Conservation (phyloP, 2,329 filamentous ascomycete genomes). For the Sporothrix mexicana region DNA sequence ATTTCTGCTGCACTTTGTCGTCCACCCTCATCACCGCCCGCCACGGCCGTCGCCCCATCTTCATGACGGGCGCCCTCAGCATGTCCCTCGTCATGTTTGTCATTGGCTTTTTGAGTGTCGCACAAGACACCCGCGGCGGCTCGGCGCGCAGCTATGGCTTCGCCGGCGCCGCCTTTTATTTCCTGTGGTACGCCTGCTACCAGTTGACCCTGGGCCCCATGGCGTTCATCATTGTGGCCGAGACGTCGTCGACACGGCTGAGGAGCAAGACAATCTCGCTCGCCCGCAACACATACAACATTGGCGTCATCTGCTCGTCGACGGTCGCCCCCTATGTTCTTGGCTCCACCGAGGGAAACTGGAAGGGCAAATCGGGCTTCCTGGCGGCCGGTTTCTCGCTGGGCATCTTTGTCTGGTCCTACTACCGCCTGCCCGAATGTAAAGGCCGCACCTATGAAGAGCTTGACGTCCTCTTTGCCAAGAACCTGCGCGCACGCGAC, state of each 20-base stretch:
- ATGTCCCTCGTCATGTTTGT: slow-evolving; percentile 47
- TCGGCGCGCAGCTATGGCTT: slow-evolving; percentile 40
- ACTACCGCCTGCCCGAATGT: slow-evolving; percentile 54
- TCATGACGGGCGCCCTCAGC: slow-evolving; percentile 47
- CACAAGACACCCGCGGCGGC: slow-evolving; percentile 45
- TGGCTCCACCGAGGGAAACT: slow-evolving; percentile 47
- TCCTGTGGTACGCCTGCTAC: slow-evolving; percentile 49
- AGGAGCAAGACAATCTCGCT: slow-evolving; percentile 55
- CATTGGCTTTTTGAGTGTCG: slow-evolving; percentile 50
- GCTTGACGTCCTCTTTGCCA: slow-evolving; percentile 24
- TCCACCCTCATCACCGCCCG: slow-evolving; percentile 53
- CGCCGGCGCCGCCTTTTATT: slow-evolving; percentile 48
- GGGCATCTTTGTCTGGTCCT: slow-evolving; percentile 52
- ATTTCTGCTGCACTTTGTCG: slow-evolving; percentile 51
- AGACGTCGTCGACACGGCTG: slow-evolving; percentile 55
- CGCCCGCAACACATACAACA: slow-evolving; percentile 53
- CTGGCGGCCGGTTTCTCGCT: slow-evolving; percentile 53
- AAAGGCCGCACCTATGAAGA: slow-evolving; percentile 26
- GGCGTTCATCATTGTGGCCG: slow-evolving; percentile 54
- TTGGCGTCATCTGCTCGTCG: slow-evolving; percentile 52
- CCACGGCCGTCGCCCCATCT: slow-evolving; percentile 53
- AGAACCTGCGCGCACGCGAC: slow-evolving; percentile 14
- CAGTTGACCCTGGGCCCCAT: slow-evolving; percentile 50
- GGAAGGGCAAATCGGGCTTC: slow-evolving; percentile 51
- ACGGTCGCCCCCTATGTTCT: slow-evolving; percentile 48